Evolutionary conservation across 1,139 yeast genomes (phyloP).

Genomic region (Sugiyamaella paludigena): DNA sequence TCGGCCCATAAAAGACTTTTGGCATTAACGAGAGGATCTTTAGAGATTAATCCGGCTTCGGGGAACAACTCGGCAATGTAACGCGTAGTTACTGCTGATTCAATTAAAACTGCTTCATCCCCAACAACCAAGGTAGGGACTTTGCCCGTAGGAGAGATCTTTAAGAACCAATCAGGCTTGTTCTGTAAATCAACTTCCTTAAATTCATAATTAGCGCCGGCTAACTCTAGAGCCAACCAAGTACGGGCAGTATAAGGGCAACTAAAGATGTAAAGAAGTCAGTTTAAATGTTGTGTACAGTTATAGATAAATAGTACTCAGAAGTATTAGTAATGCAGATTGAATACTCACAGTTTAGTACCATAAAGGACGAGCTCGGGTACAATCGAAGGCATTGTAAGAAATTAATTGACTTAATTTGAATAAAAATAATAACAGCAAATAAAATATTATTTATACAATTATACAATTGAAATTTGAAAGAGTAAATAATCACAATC

Average conservation of each 20-base stretch:
- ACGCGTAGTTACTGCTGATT: constrained; percentile 29
- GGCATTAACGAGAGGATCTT: constrained; percentile 28
- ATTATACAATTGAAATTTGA: too few relatives aligned
- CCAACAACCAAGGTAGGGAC: constrained; percentile 29
- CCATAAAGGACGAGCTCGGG: too few relatives aligned
- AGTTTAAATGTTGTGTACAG: too few relatives aligned
- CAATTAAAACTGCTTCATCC: constrained; percentile 27
- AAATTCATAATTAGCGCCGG: constrained; percentile 28
- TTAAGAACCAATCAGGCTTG: constrained; percentile 32
- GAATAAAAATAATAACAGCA: too few relatives aligned
- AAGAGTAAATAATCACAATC: too few relatives aligned
- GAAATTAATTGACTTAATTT: too few relatives aligned
- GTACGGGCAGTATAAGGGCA: constrained; percentile 34
- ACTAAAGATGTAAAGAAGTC: background rate
- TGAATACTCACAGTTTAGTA: too few relatives aligned
- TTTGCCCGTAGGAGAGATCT: constrained; percentile 30
- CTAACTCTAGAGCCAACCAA: constrained; percentile 29
- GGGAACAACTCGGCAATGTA: constrained; percentile 27
- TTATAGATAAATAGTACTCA: too few relatives aligned
- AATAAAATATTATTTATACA: too few relatives aligned
- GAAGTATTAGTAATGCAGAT: too few relatives aligned
- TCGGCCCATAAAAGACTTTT: constrained; percentile 28
- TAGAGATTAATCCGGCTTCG: constrained; percentile 22
- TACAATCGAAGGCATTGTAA: too few relatives aligned
- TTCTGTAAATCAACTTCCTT: constrained; percentile 29